Conservation (phyloP, 495 filamentous ascomycete genomes). For the Staphylotrichum tortipilum region DNA sequence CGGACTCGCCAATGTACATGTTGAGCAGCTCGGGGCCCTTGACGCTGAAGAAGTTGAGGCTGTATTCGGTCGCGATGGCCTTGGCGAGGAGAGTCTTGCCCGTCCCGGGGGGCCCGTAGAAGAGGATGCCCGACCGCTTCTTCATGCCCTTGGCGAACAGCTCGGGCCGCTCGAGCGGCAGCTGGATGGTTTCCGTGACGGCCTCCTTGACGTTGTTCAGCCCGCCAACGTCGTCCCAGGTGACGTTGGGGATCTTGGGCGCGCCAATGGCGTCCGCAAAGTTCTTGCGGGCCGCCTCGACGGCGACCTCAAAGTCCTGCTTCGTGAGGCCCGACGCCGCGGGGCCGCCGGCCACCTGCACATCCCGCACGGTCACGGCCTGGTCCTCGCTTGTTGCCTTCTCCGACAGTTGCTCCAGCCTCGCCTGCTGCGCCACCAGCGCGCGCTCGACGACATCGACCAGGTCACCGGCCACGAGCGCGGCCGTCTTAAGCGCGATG, state of each 20-base stretch:
- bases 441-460: constrained; percentile 92
- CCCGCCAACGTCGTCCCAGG: constrained; percentile 94
- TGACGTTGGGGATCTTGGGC: constrained; percentile 94
- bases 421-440: constrained; percentile 58
- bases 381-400: constrained; percentile 28
- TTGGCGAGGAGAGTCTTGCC: constrained; percentile 96
- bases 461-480: constrained; percentile 86
- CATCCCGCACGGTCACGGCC: constrained; percentile 61
- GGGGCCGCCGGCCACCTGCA: constrained; percentile 83
- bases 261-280: constrained; percentile 96
- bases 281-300: constrained; percentile 91
- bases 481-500: constrained; percentile 90
- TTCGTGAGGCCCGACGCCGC: constrained; percentile 69
- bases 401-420: constrained; percentile 60
- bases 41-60: constrained; percentile 97
- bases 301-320: constrained; percentile 78
- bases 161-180: constrained; percentile 86
- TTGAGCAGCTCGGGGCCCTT: constrained; percentile 96
- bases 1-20: constrained; percentile 99
- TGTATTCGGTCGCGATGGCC: constrained; percentile 97
- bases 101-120: constrained; percentile 95
- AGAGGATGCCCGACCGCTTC: constrained; percentile 93
- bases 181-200: constrained; percentile 91
- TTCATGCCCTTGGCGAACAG: constrained; percentile 98
- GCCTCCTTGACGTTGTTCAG: constrained; percentile 90